Evolutionary conservation across 2,329 filamentous ascomycete genomes (phyloP).

Genomic region (Paecilomyces variotii): DNA sequence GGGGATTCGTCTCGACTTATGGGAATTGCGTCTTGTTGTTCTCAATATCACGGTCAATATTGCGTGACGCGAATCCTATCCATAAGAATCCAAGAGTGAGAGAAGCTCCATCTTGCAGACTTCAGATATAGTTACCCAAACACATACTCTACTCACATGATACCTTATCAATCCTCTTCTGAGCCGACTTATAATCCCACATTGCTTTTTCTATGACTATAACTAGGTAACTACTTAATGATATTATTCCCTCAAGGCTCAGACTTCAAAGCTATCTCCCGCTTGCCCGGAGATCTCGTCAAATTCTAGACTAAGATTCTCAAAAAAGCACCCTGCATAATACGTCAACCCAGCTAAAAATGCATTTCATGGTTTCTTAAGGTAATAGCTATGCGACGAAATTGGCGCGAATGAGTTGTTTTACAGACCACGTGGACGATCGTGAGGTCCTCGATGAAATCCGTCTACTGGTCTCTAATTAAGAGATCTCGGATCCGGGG

Average conservation of each 20-base stretch:
- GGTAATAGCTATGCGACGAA: neutral
- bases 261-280: neutral
- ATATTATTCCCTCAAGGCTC: too few relatives aligned
- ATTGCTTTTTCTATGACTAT: too few relatives aligned
- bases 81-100: neutral
- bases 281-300: neutral
- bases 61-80: neutral
- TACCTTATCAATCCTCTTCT: neutral
- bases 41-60: neutral
- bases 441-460: neutral
- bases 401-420: neutral
- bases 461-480: neutral
- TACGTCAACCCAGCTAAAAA: neutral
- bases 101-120: neutral
- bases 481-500: too few relatives aligned
- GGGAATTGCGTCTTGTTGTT: neutral
- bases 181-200: too few relatives aligned
- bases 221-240: too few relatives aligned
- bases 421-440: neutral
- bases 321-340: neutral
- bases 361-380: neutral
- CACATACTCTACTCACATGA: neutral
- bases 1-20: neutral
- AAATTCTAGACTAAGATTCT: neutral
- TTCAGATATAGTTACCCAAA: neutral